Percentiles rank a stretch among this genome's conserved stretches.
Evolutionary conservation across 2,329 filamentous ascomycete genomes (phyloP).

Genomic region (Lasiodiplodia theobromae): DNA sequence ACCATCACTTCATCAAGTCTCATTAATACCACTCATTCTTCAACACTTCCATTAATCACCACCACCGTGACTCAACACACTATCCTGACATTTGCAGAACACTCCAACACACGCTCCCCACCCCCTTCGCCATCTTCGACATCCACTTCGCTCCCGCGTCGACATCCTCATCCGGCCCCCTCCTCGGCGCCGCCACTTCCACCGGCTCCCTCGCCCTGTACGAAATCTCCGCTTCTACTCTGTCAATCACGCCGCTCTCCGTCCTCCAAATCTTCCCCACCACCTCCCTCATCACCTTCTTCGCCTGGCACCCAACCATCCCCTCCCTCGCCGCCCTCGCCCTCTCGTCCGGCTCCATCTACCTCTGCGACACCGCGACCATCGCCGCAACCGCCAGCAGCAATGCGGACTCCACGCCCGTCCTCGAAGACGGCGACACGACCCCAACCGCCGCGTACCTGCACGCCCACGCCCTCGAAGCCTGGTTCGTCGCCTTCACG

Average conservation of each 20-base stretch:
- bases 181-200: slow-evolving; percentile 80
- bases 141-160: slow-evolving; percentile 75
- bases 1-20: slow-evolving; percentile 40
- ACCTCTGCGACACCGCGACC: slow-evolving; percentile 36
- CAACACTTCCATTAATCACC: not conserved
- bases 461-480: slow-evolving; percentile 65
- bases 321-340: slow-evolving; percentile 70
- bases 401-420: no score
- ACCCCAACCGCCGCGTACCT: slow-evolving; percentile 42
- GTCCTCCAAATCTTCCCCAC: slow-evolving; percentile 61
- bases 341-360: slow-evolving; percentile 71
- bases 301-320: slow-evolving; percentile 72
- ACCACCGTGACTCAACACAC: not conserved
- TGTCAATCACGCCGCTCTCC: slow-evolving; percentile 46
- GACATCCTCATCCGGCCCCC: slow-evolving; percentile 40
- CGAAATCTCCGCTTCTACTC: slow-evolving; percentile 33
- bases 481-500: slow-evolving; percentile 74
- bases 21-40: not conserved
- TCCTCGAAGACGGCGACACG: slow-evolving; percentile 40
- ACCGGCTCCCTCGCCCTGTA: slow-evolving; percentile 75
- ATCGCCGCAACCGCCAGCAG: not conserved
- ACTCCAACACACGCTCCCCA: slow-evolving; percentile 60
- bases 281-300: slow-evolving; percentile 71
- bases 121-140: slow-evolving; percentile 81
- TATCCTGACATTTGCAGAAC: slow-evolving; percentile 1